phyloP scores from a whole-genome alignment of 192 early-diverging fungal species.

The Coemansia sp. region DNA sequence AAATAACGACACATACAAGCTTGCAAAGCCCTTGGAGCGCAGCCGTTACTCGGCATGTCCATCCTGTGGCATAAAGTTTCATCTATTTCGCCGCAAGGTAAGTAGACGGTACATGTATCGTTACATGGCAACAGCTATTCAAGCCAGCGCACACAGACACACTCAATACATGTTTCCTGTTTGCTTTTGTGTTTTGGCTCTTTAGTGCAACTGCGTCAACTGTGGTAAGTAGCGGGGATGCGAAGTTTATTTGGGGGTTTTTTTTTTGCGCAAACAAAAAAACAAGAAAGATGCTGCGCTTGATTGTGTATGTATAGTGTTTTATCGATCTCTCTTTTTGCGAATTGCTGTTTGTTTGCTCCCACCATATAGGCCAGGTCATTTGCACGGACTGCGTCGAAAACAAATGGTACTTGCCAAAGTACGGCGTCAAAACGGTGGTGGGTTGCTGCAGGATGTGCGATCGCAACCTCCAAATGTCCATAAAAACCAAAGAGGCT shows the following conservation, averaged over 20 bases:
- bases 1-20: constrained; percentile 20
- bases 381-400: constrained; percentile 46
- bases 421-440: constrained; percentile 45
- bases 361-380: constrained; percentile 32
- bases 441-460: constrained; percentile 37
- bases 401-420: constrained; percentile 49
- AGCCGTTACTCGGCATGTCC: constrained; percentile 45
- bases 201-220: constrained; percentile 42
- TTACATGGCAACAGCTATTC: not conserved
- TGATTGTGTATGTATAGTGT: too few relatives aligned
- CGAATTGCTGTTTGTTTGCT: too few relatives aligned
- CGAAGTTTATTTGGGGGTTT: too few relatives aligned
- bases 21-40: constrained; percentile 34
- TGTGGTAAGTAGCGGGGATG: constrained; percentile 27
- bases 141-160: not conserved
- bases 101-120: constrained; percentile 10
- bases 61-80: constrained; percentile 41
- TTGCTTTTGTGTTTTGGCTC: not conserved
- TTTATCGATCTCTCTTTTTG: too few relatives aligned
- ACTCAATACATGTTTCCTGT: not conserved
- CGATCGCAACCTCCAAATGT: constrained; percentile 42
- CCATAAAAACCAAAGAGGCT: constrained; percentile 29
- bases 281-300: too few relatives aligned
- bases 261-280: too few relatives aligned
- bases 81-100: constrained; percentile 48